These are phyloP conservation scores for Haplosporangium sp. DNA, from an alignment of 371 early-diverging fungal species.

Conservation along the genomic window DNA sequence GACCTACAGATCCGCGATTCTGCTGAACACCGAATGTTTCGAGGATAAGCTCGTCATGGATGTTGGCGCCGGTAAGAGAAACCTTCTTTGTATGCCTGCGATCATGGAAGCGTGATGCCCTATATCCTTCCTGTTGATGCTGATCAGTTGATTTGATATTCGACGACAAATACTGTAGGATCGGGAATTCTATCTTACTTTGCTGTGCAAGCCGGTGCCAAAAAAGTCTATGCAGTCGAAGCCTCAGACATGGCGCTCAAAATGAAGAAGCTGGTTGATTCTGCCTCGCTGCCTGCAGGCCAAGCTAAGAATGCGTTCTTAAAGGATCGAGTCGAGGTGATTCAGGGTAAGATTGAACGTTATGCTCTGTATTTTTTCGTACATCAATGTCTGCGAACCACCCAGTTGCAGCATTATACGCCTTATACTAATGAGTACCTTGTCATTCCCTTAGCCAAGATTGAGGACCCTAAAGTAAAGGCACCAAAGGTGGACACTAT, in stretches of 20 bases:
- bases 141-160: not conserved
- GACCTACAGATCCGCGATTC: conserved; percentile 93
- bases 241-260: conserved; percentile 96
- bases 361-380: no score
- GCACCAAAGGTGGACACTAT: conserved; percentile 90
- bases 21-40: conserved; percentile 81
- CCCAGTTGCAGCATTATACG: no score
- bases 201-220: conserved; percentile 92
- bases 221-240: conserved; percentile 94
- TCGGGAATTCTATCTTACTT: conserved; percentile 96
- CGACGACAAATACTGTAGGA: conserved; percentile 38
- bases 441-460: conserved; percentile 70
- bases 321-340: conserved; percentile 82
- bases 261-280: conserved; percentile 82
- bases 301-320: conserved; percentile 81
- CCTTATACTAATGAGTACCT: no score
- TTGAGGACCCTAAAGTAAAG: conserved; percentile 80
- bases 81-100: not conserved
- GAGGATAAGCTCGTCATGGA: conserved; percentile 89
- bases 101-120: no score
- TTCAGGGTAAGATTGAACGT: conserved; percentile 67
- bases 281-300: conserved; percentile 58
- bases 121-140: not conserved
- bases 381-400: no score
- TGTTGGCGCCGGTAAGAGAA: conserved; percentile 86